A percentile compares a stretch with the other conserved stretches of the same genome.
Evolutionary conservation across 1,284 basidiomycete species (phyloP).

Genomic region (Puccinia novopanici): DNA sequence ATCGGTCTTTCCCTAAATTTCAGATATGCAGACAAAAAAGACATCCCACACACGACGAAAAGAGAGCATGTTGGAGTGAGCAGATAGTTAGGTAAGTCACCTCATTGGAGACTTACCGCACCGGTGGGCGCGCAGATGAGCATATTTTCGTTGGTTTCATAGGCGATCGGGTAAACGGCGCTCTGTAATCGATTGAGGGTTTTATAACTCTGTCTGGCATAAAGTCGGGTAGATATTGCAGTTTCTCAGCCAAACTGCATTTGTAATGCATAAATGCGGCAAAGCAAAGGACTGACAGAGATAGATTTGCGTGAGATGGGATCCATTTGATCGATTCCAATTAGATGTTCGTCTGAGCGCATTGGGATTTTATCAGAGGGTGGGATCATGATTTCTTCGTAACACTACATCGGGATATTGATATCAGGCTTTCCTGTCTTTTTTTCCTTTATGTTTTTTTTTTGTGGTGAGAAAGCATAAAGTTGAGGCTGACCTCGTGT

Average conservation of each 20-base stretch:
- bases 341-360: constrained; percentile 56
- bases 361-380: no score
- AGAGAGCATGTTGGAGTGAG: no score
- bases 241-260: background rate
- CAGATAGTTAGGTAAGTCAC: no score
- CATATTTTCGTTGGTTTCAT: constrained; percentile 92
- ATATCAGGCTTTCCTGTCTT: no score
- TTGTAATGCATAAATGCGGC: background rate
- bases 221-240: constrained; percentile 83
- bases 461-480: no score
- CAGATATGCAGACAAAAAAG: no score
- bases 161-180: no score
- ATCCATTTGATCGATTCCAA: constrained; percentile 58
- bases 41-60: constrained; percentile 90
- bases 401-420: background rate
- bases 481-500: constrained; percentile 36
- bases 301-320: constrained; percentile 57
- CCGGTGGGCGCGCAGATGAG: constrained; percentile 94
- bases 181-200: no score
- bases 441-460: background rate
- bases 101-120: constrained; percentile 73
- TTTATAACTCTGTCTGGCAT: no score
- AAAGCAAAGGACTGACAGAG: constrained; percentile 50
- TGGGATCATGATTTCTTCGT: constrained; percentile 59
- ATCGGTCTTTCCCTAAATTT: no score